Conservation (phyloP, 179 eudicot genomes). For the Spinacia oleracea region DNA sequence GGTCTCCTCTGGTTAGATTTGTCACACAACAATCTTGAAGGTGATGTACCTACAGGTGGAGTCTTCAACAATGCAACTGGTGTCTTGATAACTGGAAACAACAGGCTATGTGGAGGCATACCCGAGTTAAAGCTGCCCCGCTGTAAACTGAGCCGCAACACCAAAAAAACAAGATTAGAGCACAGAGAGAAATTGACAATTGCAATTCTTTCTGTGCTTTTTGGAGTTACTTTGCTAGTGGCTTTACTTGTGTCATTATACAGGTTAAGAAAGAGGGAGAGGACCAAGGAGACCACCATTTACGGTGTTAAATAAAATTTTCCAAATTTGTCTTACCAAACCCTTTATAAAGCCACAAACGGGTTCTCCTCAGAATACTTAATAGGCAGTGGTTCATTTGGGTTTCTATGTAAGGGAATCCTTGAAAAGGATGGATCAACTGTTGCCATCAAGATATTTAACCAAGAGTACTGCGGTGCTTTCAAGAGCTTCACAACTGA, state of each 20-base stretch:
- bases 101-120: conserved; percentile 27
- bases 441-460: conserved; percentile 27
- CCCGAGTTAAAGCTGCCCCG: conserved; percentile 10
- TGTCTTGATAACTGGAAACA: conserved; percentile 22
- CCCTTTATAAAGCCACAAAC: conserved; percentile 27
- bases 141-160: neutral
- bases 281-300: neutral
- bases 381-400: conserved; percentile 22
- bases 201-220: neutral
- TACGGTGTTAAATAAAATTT: too few relatives aligned
- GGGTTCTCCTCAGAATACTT: conserved; percentile 19
- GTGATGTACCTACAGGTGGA: conserved; percentile 24
- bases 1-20: conserved; percentile 24
- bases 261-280: neutral
- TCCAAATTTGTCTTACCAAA: conserved; percentile 26
- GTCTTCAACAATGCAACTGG: conserved; percentile 15
- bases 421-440: conserved; percentile 12
- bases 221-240: neutral
- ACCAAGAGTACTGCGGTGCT: conserved; percentile 12
- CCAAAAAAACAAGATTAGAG: neutral
- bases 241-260: neutral
- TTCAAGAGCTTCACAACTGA: conserved; percentile 26
- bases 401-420: conserved; percentile 31
- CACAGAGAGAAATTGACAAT: neutral
- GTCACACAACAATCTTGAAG: conserved; percentile 21